phyloP scores from a whole-genome alignment of 177 flowering plant genomes.

The Vitis hybrid region DNA sequence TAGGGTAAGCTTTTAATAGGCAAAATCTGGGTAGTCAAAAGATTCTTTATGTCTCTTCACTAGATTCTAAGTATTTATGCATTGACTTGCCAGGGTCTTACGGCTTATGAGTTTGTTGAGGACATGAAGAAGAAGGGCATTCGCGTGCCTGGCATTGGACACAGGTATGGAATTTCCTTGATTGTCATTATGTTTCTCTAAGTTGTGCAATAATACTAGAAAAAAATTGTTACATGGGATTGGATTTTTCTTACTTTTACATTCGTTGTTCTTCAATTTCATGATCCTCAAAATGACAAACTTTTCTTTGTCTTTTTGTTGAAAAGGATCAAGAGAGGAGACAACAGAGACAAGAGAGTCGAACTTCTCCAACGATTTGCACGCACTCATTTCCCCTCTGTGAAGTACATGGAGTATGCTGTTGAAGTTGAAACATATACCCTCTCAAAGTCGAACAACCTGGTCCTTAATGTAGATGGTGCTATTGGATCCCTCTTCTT shows the following conservation, averaged over 20 bases:
- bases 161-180: slow-evolving; percentile 54
- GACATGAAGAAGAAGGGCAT: slow-evolving; percentile 97
- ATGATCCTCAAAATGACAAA: no score
- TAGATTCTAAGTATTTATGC: slow-evolving; percentile 6
- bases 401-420: slow-evolving; percentile 96
- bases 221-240: no score
- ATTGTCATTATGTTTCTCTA: neutral
- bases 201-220: no score
- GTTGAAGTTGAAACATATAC: slow-evolving; percentile 95
- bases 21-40: neutral
- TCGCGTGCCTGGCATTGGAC: slow-evolving; percentile 98
- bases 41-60: no score
- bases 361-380: slow-evolving; percentile 82
- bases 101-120: slow-evolving; percentile 92
- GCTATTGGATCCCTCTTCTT: slow-evolving; percentile 96
- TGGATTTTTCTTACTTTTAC: no score
- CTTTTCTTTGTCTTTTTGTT: neutral
- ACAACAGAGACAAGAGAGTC: slow-evolving; percentile 97
- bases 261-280: no score
- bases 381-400: slow-evolving; percentile 85
- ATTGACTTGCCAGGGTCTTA: slow-evolving; percentile 51
- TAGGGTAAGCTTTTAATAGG: slow-evolving; percentile 41
- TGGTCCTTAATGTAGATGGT: slow-evolving; percentile 93
- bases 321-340: slow-evolving; percentile 91
- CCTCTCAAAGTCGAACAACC: slow-evolving; percentile 87